Evolutionary conservation across 1,284 basidiomycete genomes (phyloP).

Genomic region (Irpex sp.): DNA sequence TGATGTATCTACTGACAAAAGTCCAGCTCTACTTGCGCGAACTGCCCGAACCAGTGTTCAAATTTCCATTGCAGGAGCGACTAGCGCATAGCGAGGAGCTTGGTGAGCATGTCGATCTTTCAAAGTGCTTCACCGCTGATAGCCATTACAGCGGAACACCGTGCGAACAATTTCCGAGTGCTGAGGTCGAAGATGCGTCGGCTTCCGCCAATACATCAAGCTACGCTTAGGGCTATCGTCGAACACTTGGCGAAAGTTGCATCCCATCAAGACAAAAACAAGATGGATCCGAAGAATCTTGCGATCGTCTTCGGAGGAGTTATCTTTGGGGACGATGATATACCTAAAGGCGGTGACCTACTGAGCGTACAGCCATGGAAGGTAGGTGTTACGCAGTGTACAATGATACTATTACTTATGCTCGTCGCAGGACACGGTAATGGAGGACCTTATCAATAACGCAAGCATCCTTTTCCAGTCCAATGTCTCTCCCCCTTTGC

Average conservation of each 20-base stretch:
- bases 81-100: slow-evolving; percentile 78
- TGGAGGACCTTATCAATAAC: slow-evolving; percentile 84
- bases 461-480: slow-evolving; percentile 57
- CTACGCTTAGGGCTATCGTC: slow-evolving; percentile 82
- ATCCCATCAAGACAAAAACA: slow-evolving; percentile 72
- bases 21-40: slow-evolving; percentile 82
- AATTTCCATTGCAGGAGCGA: slow-evolving; percentile 79
- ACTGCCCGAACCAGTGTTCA: slow-evolving; percentile 92
- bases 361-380: slow-evolving; percentile 70
- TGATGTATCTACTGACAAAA: not conserved
- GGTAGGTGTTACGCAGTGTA: slow-evolving; percentile 36
- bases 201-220: slow-evolving; percentile 84
- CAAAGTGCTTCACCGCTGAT: slow-evolving; percentile 10
- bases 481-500: slow-evolving; percentile 49
- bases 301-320: slow-evolving; percentile 85
- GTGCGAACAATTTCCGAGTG: slow-evolving; percentile 67
- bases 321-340: slow-evolving; percentile 87
- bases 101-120: slow-evolving; percentile 38
- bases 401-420: not conserved
- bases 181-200: slow-evolving; percentile 81
- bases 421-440: slow-evolving; percentile 67
- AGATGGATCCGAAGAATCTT: slow-evolving; percentile 92
- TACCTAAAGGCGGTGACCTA: slow-evolving; percentile 72
- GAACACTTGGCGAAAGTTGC: slow-evolving; percentile 86
- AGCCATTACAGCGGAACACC: slow-evolving; percentile 55